Percentiles rank a stretch among this genome's conserved stretches.
These are phyloP conservation scores for Peterozyma xylosa DNA, from an alignment of 805 yeast genomes.

Conservation along the genomic window DNA sequence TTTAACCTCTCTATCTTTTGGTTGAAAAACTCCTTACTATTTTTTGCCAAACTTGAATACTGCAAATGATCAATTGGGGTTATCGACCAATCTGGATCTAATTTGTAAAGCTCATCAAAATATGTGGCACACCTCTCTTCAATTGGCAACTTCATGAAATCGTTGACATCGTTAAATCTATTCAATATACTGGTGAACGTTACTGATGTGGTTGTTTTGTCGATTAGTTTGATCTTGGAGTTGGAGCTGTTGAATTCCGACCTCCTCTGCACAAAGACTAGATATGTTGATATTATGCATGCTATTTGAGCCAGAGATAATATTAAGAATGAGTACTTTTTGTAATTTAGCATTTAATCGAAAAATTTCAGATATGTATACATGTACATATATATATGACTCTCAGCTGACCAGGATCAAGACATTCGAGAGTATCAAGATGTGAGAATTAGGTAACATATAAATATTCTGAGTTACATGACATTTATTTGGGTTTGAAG, in stretches of 20 bases:
- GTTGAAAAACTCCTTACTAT: slow-evolving; percentile 2
- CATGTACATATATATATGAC: no score
- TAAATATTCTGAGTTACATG: no score
- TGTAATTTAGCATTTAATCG: no score
- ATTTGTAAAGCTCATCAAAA: slow-evolving; percentile 1
- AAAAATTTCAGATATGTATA: no score
- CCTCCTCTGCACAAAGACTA: not conserved
- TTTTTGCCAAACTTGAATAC: not conserved
- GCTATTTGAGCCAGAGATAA: no score
- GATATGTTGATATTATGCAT: not conserved
- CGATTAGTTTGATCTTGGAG: not conserved
- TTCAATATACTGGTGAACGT: no score
- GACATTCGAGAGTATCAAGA: no score
- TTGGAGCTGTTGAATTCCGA: not conserved
- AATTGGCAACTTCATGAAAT: not conserved
- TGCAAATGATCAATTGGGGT: slow-evolving; percentile 4
- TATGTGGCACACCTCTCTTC: slow-evolving; percentile 3
- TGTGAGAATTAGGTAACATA: no score
- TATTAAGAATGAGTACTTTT: no score
- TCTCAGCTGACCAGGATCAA: no score
- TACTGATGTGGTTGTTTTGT: not conserved
- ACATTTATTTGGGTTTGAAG: no score
- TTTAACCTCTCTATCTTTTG: slow-evolving; percentile 2
- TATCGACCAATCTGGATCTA: slow-evolving; percentile 6
- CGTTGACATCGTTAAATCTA: no score